phyloP scores from a whole-genome alignment of 768 basidiomycete genomes.

The Hebeloma cylindrosporum region DNA sequence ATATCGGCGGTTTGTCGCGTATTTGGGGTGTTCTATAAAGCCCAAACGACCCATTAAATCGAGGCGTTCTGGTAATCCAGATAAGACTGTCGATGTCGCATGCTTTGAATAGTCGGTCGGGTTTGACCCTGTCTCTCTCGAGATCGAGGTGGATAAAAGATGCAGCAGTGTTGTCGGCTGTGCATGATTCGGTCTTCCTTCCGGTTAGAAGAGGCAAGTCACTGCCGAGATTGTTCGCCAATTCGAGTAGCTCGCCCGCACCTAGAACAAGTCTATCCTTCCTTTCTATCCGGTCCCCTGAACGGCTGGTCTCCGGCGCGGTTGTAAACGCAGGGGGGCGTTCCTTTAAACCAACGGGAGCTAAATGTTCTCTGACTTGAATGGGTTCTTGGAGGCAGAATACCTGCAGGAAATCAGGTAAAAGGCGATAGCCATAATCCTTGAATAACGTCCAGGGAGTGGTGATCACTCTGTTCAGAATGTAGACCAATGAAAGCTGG shows the following conservation, averaged over 20 bases:
- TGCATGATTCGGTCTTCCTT: too few relatives aligned
- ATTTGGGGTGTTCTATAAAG: not conserved
- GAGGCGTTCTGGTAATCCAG: not conserved
- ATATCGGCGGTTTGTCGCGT: not conserved
- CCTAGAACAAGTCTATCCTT: too few relatives aligned
- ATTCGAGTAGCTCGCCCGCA: not conserved
- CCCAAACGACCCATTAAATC: not conserved
- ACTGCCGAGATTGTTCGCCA: not conserved
- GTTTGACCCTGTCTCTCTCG: not conserved
- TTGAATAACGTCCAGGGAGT: not conserved
- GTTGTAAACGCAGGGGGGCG: too few relatives aligned
- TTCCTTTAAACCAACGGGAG: too few relatives aligned
- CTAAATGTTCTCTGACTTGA: too few relatives aligned
- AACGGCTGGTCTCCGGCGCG: too few relatives aligned
- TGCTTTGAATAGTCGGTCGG: not conserved
- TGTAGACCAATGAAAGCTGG: not conserved
- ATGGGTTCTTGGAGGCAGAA: too few relatives aligned
- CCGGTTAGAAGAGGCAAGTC: not conserved
- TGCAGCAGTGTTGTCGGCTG: too few relatives aligned
- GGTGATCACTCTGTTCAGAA: not conserved
- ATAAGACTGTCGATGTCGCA: conserved; percentile 1
- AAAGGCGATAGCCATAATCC: not conserved
- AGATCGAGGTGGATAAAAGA: not conserved
- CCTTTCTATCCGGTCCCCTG: too few relatives aligned
- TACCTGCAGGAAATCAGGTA: not conserved